These are phyloP conservation scores for Hypoxylon trugodes DNA, from an alignment of 495 filamentous ascomycete genomes.

Conservation along the genomic window DNA sequence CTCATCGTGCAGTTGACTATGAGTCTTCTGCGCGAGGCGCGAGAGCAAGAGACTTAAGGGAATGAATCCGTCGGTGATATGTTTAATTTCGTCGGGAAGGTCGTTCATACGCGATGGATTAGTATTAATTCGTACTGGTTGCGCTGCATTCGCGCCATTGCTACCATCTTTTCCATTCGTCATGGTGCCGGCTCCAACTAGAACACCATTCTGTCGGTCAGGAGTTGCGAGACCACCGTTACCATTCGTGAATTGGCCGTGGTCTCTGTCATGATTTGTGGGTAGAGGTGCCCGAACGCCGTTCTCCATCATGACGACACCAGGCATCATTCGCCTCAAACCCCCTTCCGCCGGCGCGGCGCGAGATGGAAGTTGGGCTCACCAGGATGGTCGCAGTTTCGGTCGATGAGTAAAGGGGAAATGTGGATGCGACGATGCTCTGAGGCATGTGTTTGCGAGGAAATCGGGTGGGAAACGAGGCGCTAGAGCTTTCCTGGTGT, in stretches of 20 bases:
- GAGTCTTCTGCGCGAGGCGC: slow-evolving; percentile 82
- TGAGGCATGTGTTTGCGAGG: slow-evolving; percentile 31
- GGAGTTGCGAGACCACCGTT: slow-evolving; percentile 26
- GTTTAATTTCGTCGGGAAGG: slow-evolving; percentile 76
- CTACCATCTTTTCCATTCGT: too few relatives aligned
- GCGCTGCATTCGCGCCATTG: slow-evolving; percentile 32
- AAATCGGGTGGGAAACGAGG: not conserved
- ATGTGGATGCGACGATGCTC: slow-evolving; percentile 29
- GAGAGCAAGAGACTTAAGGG: slow-evolving; percentile 74
- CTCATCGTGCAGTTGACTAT: slow-evolving; percentile 74
- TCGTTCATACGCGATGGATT: slow-evolving; percentile 53
- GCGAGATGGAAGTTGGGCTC: slow-evolving; percentile 40
- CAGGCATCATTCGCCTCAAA: slow-evolving; percentile 49
- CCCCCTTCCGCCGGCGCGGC: slow-evolving; percentile 48
- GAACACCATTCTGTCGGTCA: slow-evolving; percentile 31
- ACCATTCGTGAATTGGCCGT: slow-evolving; percentile 52
- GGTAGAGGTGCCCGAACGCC: slow-evolving; percentile 54
- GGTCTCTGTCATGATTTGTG: slow-evolving; percentile 61
- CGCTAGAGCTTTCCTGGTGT: not conserved
- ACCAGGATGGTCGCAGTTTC: slow-evolving; percentile 26
- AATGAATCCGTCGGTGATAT: slow-evolving; percentile 79
- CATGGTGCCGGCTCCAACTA: slow-evolving; percentile 12
- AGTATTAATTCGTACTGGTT: slow-evolving; percentile 8
- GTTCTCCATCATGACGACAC: slow-evolving; percentile 62
- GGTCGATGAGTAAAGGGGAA: slow-evolving; percentile 19